phyloP scores from a whole-genome alignment of 805 yeast genomes.

The Metschnikowia chrysomelidarum region DNA sequence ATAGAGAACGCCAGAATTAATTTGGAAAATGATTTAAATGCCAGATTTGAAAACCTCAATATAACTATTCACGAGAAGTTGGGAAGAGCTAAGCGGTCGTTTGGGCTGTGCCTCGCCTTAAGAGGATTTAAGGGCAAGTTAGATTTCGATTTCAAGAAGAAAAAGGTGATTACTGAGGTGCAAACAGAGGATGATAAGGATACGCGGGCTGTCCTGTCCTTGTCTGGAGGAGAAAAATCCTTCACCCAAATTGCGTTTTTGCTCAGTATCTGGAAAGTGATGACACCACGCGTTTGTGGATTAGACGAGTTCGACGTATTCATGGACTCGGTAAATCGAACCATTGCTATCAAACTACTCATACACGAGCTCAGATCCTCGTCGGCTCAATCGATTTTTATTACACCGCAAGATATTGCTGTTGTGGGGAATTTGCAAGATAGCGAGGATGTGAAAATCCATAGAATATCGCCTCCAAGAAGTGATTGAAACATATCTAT shows the following conservation, averaged over 20 bases:
- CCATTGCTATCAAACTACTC: constrained; percentile 72
- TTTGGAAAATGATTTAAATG: constrained; percentile 30
- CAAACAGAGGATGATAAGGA: constrained; percentile 58
- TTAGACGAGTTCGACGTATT: constrained; percentile 96
- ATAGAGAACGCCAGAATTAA: constrained; percentile 27
- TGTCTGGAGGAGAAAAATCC: constrained; percentile 97
- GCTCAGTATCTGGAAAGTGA: constrained; percentile 88
- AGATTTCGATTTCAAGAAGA: constrained; percentile 54
- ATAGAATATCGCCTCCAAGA: constrained; percentile 50
- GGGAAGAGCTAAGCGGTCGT: constrained; percentile 38
- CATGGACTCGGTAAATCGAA: constrained; percentile 92
- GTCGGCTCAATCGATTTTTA: constrained; percentile 82
- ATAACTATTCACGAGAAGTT: constrained; percentile 32
- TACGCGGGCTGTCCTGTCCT: constrained; percentile 70
- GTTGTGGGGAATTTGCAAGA: constrained; percentile 56
- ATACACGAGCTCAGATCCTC: constrained; percentile 62
- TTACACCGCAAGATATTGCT: constrained; percentile 90
- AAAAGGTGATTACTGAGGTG: constrained; percentile 55
- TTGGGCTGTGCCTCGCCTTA: constrained; percentile 56
- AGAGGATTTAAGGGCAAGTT: constrained; percentile 77
- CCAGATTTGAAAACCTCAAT: constrained; percentile 32
- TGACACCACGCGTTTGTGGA: constrained; percentile 85
- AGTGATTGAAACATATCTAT: constrained; percentile 8
- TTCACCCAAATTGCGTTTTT: constrained; percentile 87
- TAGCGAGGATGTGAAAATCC: constrained; percentile 55